These are phyloP conservation scores for Coemansia sp. DNA, from an alignment of 192 early-diverging fungal genomes.

Conservation along the genomic window DNA sequence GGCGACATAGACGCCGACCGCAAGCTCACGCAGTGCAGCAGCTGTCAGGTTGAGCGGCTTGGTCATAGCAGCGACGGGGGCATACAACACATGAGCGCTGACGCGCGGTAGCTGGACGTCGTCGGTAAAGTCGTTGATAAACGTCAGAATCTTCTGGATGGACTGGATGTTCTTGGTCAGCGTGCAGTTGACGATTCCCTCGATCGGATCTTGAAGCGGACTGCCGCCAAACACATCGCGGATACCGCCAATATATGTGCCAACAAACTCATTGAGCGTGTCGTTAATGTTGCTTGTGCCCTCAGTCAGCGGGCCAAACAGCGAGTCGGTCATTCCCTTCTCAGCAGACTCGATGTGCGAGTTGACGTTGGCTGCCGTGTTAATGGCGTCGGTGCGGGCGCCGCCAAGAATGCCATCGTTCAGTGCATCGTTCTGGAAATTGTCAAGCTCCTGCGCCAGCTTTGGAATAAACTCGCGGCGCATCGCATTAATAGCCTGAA, in stretches of 20 bases:
- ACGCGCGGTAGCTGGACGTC: constrained; percentile 38
- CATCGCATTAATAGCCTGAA: constrained; percentile 33
- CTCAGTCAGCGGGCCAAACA: constrained; percentile 43
- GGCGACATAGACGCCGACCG: constrained; percentile 43
- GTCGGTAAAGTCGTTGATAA: constrained; percentile 33
- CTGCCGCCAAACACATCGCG: constrained; percentile 40
- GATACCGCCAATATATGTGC: constrained; percentile 33
- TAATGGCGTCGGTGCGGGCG: constrained; percentile 32
- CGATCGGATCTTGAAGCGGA: constrained; percentile 28
- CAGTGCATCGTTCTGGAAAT: constrained; percentile 32
- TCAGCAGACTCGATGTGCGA: constrained; percentile 20
- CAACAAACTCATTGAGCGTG: constrained; percentile 43
- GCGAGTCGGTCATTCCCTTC: constrained; percentile 18
- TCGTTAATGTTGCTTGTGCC: constrained; percentile 36
- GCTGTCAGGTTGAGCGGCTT: constrained; percentile 40
- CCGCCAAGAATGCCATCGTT: constrained; percentile 19
- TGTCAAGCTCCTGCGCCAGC: constrained; percentile 20
- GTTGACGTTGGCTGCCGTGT: constrained; percentile 37
- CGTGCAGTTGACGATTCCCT: constrained; percentile 54
- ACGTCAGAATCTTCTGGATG: constrained; percentile 38
- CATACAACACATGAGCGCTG: constrained; percentile 21
- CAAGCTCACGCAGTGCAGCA: constrained; percentile 13
- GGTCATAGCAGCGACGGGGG: constrained; percentile 14
- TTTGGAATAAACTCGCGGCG: constrained; percentile 34
- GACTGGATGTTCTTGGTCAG: constrained; percentile 46